Evolutionary conservation across 805 yeast genomes (phyloP).

Genomic region (Metschnikowia orientalis): DNA sequence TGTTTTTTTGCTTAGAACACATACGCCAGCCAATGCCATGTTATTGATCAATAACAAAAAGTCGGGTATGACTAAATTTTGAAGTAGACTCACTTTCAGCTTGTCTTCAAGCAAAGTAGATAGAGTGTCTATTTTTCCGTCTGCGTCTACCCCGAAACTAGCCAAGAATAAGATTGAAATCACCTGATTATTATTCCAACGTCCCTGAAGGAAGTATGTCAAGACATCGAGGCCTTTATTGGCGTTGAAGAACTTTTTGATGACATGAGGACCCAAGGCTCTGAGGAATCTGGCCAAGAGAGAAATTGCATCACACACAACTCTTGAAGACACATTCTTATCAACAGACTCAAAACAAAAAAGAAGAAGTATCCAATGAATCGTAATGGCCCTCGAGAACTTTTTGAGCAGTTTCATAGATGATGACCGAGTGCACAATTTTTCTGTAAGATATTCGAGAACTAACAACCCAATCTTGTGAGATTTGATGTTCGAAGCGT

Average conservation of each 20-base stretch:
- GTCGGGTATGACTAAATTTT: constrained; percentile 38
- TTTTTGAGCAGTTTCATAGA: constrained; percentile 38
- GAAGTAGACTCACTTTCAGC: constrained; percentile 4
- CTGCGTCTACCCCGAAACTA: constrained; percentile 39
- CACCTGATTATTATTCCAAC: constrained; percentile 48
- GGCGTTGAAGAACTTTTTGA: constrained; percentile 43
- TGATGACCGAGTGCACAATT: constrained; percentile 37
- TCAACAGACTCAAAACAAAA: constrained; percentile 31
- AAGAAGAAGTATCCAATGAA: constrained; percentile 61
- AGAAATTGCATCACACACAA: constrained; percentile 36
- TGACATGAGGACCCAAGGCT: constrained; percentile 43
- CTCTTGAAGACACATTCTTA: constrained; percentile 23
- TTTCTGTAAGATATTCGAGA: constrained; percentile 32
- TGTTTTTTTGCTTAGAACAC: constrained; percentile 23
- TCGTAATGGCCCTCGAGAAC: constrained; percentile 51
- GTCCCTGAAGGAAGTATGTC: constrained; percentile 39
- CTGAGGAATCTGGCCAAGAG: constrained; percentile 49
- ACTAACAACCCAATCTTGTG: constrained; percentile 33
- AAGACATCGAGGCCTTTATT: constrained; percentile 50
- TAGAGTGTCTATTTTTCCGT: constrained; percentile 1
- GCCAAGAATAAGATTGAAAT: constrained; percentile 40
- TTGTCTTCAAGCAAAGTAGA: background rate
- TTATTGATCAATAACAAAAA: constrained; percentile 36
- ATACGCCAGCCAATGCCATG: constrained; percentile 31
- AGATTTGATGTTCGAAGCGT: constrained; percentile 24